phyloP scores from a whole-genome alignment of 2,329 filamentous ascomycete genomes.

The Apiospora phragmitis region DNA sequence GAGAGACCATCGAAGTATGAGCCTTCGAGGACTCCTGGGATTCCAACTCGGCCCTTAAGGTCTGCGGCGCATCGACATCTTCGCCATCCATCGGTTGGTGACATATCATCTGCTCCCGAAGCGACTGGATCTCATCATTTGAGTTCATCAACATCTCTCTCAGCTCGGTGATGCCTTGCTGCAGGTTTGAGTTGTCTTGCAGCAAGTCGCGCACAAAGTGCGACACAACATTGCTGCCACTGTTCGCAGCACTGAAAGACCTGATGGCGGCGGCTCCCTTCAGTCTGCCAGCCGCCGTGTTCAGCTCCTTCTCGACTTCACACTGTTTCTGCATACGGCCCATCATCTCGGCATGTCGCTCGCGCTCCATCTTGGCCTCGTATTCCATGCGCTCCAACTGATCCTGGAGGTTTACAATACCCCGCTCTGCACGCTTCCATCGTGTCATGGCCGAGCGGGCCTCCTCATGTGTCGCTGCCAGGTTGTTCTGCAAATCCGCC shows the following conservation, averaged over 20 bases:
- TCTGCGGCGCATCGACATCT: conserved; percentile 45
- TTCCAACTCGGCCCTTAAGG: conserved; percentile 72
- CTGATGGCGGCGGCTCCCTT: conserved; percentile 78
- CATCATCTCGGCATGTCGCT: conserved; percentile 79
- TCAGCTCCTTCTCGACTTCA: conserved; percentile 78
- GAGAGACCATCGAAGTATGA: conserved; percentile 50
- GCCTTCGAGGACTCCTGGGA: conserved; percentile 40
- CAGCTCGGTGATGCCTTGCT: conserved; percentile 87
- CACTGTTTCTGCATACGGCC: conserved; percentile 82
- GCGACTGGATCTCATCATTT: conserved; percentile 87
- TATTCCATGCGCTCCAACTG: conserved; percentile 87
- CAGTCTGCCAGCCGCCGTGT: conserved; percentile 74
- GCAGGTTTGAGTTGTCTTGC: conserved; percentile 91
- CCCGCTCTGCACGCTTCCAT: conserved; percentile 83
- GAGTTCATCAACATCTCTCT: conserved; percentile 88
- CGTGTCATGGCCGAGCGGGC: conserved; percentile 76
- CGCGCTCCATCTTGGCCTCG: conserved; percentile 76
- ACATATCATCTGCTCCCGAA: conserved; percentile 77
- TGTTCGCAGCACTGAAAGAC: conserved; percentile 59
- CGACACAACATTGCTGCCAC: conserved; percentile 74
- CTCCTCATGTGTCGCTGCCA: conserved; percentile 70
- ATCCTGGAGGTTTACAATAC: conserved; percentile 76
- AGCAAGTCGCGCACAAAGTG: conserved; percentile 95
- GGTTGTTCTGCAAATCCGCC: conserved; percentile 64
- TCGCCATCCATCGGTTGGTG: conserved; percentile 68